These are phyloP conservation scores for Cordyceps pruinosa DNA, from an alignment of 2,329 filamentous ascomycete species.

Conservation along the genomic window DNA sequence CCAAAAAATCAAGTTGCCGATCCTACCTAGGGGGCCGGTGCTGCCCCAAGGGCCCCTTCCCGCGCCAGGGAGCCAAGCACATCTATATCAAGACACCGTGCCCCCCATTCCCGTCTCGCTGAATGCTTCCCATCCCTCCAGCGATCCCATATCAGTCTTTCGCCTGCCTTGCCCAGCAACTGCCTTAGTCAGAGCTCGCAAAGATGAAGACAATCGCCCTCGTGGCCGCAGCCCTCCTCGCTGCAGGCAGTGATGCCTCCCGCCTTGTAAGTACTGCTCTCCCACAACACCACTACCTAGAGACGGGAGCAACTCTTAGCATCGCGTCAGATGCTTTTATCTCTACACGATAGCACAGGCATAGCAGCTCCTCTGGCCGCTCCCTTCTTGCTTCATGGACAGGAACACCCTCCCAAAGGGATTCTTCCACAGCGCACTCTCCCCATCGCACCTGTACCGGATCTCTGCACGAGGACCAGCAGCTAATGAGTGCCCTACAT, in stretches of 20 bases:
- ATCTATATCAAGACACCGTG: constrained; percentile 9
- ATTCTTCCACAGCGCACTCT: not conserved
- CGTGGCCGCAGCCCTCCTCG: constrained; percentile 25
- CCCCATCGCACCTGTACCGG: not conserved
- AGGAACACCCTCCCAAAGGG: not conserved
- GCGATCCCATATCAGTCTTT: constrained; percentile 1
- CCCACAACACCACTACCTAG: not conserved
- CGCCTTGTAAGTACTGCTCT: constrained; percentile 14
- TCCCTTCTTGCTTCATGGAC: not conserved
- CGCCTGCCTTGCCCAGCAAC: not conserved
- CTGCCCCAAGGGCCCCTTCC: not conserved
- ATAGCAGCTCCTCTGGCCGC: not conserved
- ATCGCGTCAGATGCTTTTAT: not conserved
- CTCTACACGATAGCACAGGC: not conserved
- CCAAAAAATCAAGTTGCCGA: constrained; percentile 1
- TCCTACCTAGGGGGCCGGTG: not conserved
- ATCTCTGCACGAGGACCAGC: too few species aligned
- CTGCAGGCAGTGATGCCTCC: constrained; percentile 23
- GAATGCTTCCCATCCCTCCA: not conserved
- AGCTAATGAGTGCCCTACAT: constrained; percentile 8
- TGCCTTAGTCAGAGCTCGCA: constrained; percentile 5
- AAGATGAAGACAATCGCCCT: constrained; percentile 30
- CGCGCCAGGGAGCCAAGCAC: not conserved
- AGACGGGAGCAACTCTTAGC: not conserved
- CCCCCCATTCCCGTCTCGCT: constrained; percentile 9